phyloP scores from a whole-genome alignment of 2,329 filamentous ascomycete genomes.

The Arthrobotrys sinensis region DNA sequence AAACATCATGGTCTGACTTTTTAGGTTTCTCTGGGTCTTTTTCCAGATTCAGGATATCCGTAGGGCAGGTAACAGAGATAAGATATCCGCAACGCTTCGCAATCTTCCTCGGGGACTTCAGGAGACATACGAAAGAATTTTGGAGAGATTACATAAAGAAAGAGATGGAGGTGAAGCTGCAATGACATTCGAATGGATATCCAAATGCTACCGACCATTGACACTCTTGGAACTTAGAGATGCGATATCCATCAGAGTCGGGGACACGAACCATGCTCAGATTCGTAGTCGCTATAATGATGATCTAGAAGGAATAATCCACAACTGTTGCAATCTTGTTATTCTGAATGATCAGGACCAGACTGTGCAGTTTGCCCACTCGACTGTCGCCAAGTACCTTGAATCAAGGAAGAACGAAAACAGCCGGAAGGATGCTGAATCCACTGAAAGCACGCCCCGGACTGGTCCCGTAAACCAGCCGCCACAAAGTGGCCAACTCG shows the following conservation, averaged over 20 bases:
- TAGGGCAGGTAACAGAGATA: constrained; percentile 65
- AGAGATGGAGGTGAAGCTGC: constrained; percentile 60
- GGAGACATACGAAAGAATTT: constrained; percentile 65
- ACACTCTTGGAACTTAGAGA: constrained; percentile 67
- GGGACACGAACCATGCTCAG: constrained; percentile 24
- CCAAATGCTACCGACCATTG: constrained; percentile 65
- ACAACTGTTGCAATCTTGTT: constrained; percentile 42
- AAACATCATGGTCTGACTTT: constrained; percentile 1
- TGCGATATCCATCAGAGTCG: constrained; percentile 65
- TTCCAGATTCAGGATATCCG: constrained; percentile 67
- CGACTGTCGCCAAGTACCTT: constrained; percentile 33
- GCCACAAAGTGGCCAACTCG: too few species aligned
- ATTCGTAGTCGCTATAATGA: constrained; percentile 21
- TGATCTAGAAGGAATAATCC: constrained; percentile 16
- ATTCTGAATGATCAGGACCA: constrained; percentile 20
- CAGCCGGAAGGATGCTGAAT: not conserved
- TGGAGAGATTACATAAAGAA: constrained; percentile 64
- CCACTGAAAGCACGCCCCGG: not conserved
- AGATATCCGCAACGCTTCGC: constrained; percentile 65
- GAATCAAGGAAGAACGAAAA: not conserved
- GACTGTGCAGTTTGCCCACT: constrained; percentile 46
- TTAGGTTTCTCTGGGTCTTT: constrained; percentile 68
- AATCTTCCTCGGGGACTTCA: constrained; percentile 66
- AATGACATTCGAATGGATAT: constrained; percentile 66
- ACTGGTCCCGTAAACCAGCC: too few species aligned